Base-by-base conservation (phyloP, 2,329 filamentous ascomycete species). In the Balansia obtecta region DNA sequence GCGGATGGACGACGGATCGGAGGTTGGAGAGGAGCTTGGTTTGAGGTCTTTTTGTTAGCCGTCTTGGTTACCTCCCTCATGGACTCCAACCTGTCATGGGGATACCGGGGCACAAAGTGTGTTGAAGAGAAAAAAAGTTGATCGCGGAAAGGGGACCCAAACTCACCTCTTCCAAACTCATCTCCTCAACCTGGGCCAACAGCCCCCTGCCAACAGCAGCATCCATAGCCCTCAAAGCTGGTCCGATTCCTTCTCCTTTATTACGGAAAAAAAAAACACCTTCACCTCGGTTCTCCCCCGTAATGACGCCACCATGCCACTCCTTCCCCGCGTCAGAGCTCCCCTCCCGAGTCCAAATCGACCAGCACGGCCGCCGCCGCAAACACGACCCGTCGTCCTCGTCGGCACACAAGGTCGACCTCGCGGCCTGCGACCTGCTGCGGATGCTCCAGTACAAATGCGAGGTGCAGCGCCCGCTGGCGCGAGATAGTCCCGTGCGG, bases 401-500 rank as follows among this genome's bases (percentile, higher is more conserved):
- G 53, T 62, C 64, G 18, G 54, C 56, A 32, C 55, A 57, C 56
- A 54, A 68, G 45, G 67, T 82, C 54, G 71, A 82, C 50, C 66
- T 83, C 45, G 65, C 68, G 16, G 67, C 68, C 42, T 83, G 80
- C 63, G 71, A 77, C 60, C 68, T 83, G 51, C 61, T 80, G 51
- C 69, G 72, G 58, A 72, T 83, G 70, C 58, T 79, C 62, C 80
- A 83, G 67, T 83, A 80, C 63, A 71, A 75, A 41, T 84, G 80
- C 62, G 64, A 71, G 54, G 73, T 83, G 42, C 67, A 74, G 55
- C 60, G 70, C 38, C 74, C 77, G 13, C 64, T 70, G 45, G 60
- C 63, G 37, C 62, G 58, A 47, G 63, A 75, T 52, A 75, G 75
- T 50, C 63, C 69, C 0, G 74, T 80, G 43, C 64, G 65, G 52